These are phyloP conservation scores for Monosporascus sp. DNA, from an alignment of 2,329 filamentous ascomycete species.

Conservation along the genomic window DNA sequence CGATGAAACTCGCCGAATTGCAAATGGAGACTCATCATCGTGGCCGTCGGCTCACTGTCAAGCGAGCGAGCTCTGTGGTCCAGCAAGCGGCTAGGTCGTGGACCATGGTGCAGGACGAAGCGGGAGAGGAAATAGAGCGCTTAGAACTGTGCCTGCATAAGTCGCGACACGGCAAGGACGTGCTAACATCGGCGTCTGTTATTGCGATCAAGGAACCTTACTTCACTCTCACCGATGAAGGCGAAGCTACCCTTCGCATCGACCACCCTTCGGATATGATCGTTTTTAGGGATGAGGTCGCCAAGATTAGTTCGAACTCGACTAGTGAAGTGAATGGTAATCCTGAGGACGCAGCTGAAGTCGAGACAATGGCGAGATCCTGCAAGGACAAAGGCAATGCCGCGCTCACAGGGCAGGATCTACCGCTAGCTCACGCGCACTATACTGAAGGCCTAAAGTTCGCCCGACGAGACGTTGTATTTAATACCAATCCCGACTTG, in stretches of 20 bases:
- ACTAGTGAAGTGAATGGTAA: neutral
- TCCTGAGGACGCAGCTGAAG: neutral
- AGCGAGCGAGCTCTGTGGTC: conserved; percentile 22
- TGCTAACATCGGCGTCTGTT: conserved; percentile 27
- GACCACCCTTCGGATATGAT: conserved; percentile 30
- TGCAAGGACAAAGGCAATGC: conserved; percentile 27
- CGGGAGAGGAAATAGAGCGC: conserved; percentile 20
- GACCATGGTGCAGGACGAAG: conserved; percentile 26
- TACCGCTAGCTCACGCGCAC: conserved; percentile 14
- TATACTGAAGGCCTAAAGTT: conserved; percentile 23
- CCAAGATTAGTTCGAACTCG: neutral
- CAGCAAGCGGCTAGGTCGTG: conserved; percentile 22
- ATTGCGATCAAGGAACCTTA: conserved; percentile 47
- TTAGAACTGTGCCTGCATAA: conserved; percentile 31
- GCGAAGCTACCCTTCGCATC: conserved; percentile 34
- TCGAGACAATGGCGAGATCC: conserved; percentile 7
- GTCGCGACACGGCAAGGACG: conserved; percentile 25
- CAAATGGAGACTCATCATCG: conserved; percentile 27
- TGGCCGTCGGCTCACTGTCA: conserved; percentile 20
- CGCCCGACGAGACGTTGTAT: conserved; percentile 1
- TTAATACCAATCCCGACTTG: conserved; percentile 7
- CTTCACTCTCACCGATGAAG: conserved; percentile 37
- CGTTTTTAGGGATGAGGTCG: conserved; percentile 2
- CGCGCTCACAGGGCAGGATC: conserved; percentile 19
- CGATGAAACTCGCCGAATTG: conserved; percentile 21